Conservation (phyloP, 305 asterid genomes). For the Fraxinus xanthoxyloides region DNA sequence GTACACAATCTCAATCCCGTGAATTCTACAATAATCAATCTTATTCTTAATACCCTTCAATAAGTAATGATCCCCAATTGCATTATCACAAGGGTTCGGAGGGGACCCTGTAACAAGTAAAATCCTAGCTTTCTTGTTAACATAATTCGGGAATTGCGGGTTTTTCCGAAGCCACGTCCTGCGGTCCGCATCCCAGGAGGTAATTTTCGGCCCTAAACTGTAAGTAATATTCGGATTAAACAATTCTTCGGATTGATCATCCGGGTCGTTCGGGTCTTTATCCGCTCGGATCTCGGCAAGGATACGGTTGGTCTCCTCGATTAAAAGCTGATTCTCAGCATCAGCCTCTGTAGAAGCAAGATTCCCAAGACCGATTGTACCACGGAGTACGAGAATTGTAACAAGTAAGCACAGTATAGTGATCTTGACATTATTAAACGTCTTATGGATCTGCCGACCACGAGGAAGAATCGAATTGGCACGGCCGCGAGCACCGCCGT, state of each 20-base stretch:
- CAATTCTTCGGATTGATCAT: conserved; percentile 36
- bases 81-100: conserved; percentile 80
- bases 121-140: conserved; percentile 69
- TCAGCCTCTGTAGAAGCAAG: conserved; percentile 65
- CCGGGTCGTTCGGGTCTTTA: conserved; percentile 53
- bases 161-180: conserved; percentile 70
- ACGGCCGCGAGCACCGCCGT: conserved; percentile 47
- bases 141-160: conserved; percentile 54
- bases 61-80: conserved; percentile 92
- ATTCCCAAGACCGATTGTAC: conserved; percentile 80
- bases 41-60: conserved; percentile 73
- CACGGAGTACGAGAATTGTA: conserved; percentile 89
- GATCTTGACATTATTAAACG: conserved; percentile 81
- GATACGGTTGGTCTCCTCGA: conserved; percentile 76
- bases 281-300: conserved; percentile 84
- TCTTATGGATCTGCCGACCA: conserved; percentile 69
- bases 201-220: conserved; percentile 64
- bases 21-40: conserved; percentile 89
- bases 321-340: conserved; percentile 53
- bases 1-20: conserved; percentile 85
- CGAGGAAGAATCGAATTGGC: conserved; percentile 48
- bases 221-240: conserved; percentile 44
- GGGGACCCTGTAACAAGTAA: conserved; percentile 86
- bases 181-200: conserved; percentile 72
- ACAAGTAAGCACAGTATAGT: conserved; percentile 87